Evolutionary conservation across 2,329 filamentous ascomycete species (phyloP).

Genomic region (Setomelanomma holmii): DNA sequence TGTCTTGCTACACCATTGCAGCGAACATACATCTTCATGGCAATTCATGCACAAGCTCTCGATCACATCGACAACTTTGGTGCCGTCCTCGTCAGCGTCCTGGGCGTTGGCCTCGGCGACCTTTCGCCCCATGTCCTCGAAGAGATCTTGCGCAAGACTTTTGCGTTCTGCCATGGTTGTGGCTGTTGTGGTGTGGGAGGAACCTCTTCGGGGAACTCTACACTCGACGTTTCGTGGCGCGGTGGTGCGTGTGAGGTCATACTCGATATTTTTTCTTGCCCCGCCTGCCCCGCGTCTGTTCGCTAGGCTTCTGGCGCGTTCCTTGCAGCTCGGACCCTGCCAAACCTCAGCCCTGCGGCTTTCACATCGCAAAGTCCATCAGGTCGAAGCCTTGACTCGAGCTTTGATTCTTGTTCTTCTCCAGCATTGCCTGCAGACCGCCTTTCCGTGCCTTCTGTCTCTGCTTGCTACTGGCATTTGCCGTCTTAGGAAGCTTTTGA

Average conservation of each 20-base stretch:
- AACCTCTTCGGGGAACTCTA: background rate
- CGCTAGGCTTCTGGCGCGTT: slow-evolving; percentile 29
- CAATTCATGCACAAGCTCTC: slow-evolving; percentile 64
- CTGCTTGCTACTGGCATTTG: slow-evolving; percentile 60
- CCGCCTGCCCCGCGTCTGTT: slow-evolving; percentile 31
- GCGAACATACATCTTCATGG: slow-evolving; percentile 53
- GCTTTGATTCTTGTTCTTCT: slow-evolving; percentile 51
- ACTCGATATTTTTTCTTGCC: slow-evolving; percentile 32
- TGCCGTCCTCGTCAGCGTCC: slow-evolving; percentile 47
- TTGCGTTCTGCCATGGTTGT: slow-evolving; percentile 45
- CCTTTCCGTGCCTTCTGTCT: slow-evolving; percentile 63
- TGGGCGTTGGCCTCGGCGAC: slow-evolving; percentile 51
- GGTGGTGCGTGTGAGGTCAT: slow-evolving; percentile 28
- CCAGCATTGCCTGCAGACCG: slow-evolving; percentile 62
- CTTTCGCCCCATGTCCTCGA: slow-evolving; percentile 60
- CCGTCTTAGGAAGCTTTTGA: slow-evolving; percentile 38
- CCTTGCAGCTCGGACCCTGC: slow-evolving; percentile 27
- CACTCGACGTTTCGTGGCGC: no score
- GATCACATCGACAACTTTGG: slow-evolving; percentile 61
- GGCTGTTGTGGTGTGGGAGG: background rate
- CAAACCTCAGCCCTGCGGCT: slow-evolving; percentile 34
- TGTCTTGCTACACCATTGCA: background rate
- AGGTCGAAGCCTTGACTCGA: slow-evolving; percentile 54
- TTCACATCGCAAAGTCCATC: slow-evolving; percentile 61
- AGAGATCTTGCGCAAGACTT: slow-evolving; percentile 56